Base-by-base conservation (phyloP, 352 stramenopile genomes). In the Achlya hypogyna region DNA sequence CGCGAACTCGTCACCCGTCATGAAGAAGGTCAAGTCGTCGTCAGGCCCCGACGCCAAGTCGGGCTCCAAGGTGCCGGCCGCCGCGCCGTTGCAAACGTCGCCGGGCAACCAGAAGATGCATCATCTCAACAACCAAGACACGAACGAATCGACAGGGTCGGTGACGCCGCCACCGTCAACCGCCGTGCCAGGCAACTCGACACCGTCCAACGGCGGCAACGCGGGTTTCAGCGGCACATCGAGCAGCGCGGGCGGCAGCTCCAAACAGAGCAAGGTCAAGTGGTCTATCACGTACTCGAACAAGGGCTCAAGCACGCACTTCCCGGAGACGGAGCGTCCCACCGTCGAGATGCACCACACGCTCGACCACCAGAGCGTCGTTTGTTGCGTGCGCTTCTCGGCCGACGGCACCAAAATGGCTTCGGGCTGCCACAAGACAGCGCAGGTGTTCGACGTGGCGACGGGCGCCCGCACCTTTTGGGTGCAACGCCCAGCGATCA, bases 341-440 rank as follows among this genome's bases (percentile, higher is more conserved):
- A 79, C 76, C 5, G 83, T 84, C 4, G 85, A 94, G 69, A 88
- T 94, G 79, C 81, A 91, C 53, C 82, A 92, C 65, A 88, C 83
- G n/a, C 89, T 94, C 80, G 83, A 94, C 72, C 85, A 94, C 71
- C 85, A 94, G 63, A 94, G 85, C 71, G 85, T 94, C 4, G 85
- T 94, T 18, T 94, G 85, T 74, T 90, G 85, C 64, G 85, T 94
- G 14, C 83, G 85, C 6, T 91, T 94, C 62, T 92, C 83, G 29
- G 80, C 82, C 32, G 85, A 94, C 38, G 85, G 85, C 45, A 87
- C 82, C 14, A 91, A 92, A 81, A 86, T 94, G 82, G 85, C 85
- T 20, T 89, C 82, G 1, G 85, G 85, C 18, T 94, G 85, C 70
- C 85, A 91, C 74, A 94, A 94, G 75, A 91, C 85, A 0, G 85